Evolutionary conservation across 495 filamentous ascomycete species (phyloP).

Genomic region (Talaromyces thailandensis): DNA sequence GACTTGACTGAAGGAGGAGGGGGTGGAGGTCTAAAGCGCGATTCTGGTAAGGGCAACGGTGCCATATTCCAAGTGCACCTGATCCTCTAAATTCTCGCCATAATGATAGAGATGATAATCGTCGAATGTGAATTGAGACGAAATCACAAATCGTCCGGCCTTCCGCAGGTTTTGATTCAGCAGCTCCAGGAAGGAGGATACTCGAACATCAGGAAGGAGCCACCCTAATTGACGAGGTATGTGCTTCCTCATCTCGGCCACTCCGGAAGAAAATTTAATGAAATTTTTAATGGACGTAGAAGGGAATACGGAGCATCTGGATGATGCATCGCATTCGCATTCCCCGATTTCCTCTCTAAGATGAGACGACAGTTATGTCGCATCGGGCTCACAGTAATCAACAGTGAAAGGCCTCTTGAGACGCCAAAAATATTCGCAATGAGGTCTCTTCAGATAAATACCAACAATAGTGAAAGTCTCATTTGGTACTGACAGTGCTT

Average conservation of each 20-base stretch:
- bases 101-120: constrained; percentile 4
- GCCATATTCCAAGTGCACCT: constrained; percentile 1
- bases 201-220: neutral
- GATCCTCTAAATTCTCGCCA: neutral
- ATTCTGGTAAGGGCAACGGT: neutral
- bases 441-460: too few relatives aligned
- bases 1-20: neutral
- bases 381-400: too few relatives aligned
- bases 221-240: neutral
- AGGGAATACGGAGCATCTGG: too few relatives aligned
- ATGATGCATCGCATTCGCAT: too few relatives aligned
- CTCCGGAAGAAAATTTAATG: too few relatives aligned
- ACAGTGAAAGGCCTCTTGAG: too few relatives aligned
- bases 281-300: too few relatives aligned
- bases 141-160: neutral
- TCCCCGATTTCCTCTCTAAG: too few relatives aligned
- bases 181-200: neutral
- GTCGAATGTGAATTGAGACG: neutral
- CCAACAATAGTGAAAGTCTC: too few relatives aligned
- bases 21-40: neutral
- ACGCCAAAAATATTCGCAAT: too few relatives aligned
- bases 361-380: too few relatives aligned
- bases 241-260: neutral
- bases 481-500: too few relatives aligned
- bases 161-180: neutral